Conservation (phyloP, 2,329 filamentous ascomycete genomes). For the Grosmannia huntii region DNA sequence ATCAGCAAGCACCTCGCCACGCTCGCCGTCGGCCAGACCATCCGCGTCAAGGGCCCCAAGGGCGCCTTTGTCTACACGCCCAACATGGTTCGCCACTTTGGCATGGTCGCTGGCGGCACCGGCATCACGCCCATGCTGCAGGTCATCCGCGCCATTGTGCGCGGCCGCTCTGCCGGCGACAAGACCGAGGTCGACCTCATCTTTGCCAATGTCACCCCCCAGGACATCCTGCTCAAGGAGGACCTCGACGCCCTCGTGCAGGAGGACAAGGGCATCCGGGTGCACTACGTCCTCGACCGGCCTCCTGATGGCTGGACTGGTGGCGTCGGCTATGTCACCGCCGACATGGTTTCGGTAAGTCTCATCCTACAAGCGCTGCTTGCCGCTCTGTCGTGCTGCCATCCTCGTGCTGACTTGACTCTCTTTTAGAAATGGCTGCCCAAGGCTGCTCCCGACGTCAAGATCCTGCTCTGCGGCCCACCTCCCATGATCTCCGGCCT, state of each 20-base stretch:
- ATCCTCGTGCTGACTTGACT: background rate
- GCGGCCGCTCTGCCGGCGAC: slow-evolving; percentile 62
- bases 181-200: slow-evolving; percentile 85
- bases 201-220: slow-evolving; percentile 88
- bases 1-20: slow-evolving; percentile 88
- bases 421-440: slow-evolving; percentile 57
- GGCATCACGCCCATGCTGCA: slow-evolving; percentile 99
- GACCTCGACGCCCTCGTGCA: slow-evolving; percentile 70
- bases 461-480: slow-evolving; percentile 88
- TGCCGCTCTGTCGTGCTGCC: background rate
- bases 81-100: slow-evolving; percentile 92
- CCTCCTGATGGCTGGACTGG: slow-evolving; percentile 85
- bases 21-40: slow-evolving; percentile 69
- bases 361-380: background rate
- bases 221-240: slow-evolving; percentile 88
- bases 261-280: slow-evolving; percentile 68
- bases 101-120: slow-evolving; percentile 95
- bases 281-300: slow-evolving; percentile 95
- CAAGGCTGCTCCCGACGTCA: slow-evolving; percentile 72
- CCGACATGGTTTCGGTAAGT: slow-evolving; percentile 74
- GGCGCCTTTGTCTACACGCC: slow-evolving; percentile 95
- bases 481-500: slow-evolving; percentile 94
- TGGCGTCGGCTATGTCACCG: slow-evolving; percentile 86
- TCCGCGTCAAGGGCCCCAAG: slow-evolving; percentile 89
- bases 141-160: slow-evolving; percentile 79